Percentiles rank a stretch among this genome's conserved stretches.
phyloP scores from a whole-genome alignment of 1,284 basidiomycete species.

The Puccinia horiana region DNA sequence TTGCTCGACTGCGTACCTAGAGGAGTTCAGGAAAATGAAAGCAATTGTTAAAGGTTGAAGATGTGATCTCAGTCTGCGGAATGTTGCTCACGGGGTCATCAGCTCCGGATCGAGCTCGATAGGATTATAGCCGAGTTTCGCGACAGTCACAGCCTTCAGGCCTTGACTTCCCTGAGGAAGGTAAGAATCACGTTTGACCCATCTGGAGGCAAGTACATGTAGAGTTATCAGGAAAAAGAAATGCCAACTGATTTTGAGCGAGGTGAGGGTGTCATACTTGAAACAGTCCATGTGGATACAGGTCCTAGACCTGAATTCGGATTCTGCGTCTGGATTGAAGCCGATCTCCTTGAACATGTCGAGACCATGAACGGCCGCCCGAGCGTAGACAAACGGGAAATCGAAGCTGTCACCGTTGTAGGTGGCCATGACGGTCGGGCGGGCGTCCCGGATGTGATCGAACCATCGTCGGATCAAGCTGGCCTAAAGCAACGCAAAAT shows the following conservation, averaged over 20 bases:
- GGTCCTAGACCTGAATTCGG: slow-evolving; percentile 91
- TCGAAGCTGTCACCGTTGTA: slow-evolving; percentile 99
- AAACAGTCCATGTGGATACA: slow-evolving; percentile 99
- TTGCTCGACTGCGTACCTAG: slow-evolving; percentile 90
- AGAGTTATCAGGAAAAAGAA: not conserved
- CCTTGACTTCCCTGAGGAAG: slow-evolving; percentile 97
- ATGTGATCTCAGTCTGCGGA: not conserved
- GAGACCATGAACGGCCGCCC: slow-evolving; percentile 83
- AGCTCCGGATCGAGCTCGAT: slow-evolving; percentile 97
- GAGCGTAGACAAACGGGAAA: slow-evolving; percentile 93
- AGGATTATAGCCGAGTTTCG: slow-evolving; percentile 95
- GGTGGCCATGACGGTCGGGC: slow-evolving; percentile 94
- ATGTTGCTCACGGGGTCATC: slow-evolving; percentile 84
- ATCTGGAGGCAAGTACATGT: slow-evolving; percentile 59
- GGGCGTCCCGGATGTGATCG: slow-evolving; percentile 84
- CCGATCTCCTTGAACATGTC: slow-evolving; percentile 96
- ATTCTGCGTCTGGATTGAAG: slow-evolving; percentile 85
- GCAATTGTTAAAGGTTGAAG: slow-evolving; percentile 1
- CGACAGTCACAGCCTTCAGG: slow-evolving; percentile 94
- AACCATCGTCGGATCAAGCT: slow-evolving; percentile 85
- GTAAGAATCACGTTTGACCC: slow-evolving; percentile 99
- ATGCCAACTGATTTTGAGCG: not conserved
- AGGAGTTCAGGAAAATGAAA: not conserved
- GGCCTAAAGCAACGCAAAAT: slow-evolving; percentile 62
- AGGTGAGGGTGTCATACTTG: slow-evolving; percentile 62